Evolutionary conservation across 108 stramenopile species (phyloP), one percentile per base, ranked within the genome.

Genomic region (Pelagomonas calceolata): DNA sequence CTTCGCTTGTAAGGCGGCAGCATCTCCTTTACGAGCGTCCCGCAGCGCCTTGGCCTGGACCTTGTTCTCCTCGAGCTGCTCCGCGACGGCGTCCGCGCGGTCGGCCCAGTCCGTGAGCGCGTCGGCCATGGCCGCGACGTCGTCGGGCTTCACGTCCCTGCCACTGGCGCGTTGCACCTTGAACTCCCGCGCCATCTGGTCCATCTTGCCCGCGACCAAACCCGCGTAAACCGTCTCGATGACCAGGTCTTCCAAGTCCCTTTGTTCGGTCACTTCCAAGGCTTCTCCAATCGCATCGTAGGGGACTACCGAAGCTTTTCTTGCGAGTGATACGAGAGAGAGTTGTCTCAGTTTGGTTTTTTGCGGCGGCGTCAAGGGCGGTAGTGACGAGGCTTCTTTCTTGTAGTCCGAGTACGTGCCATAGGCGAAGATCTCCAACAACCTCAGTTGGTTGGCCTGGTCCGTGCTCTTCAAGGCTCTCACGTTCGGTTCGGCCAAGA

Each of bases 401-500:
- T 16, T 60, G 37, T 80, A 80, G 34, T 84, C 81, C 39, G 68
- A 64, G 34, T 73, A 82, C 26, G 81, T 81, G 10, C 83, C 83
- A 44, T 82, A 84, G 34, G 83, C 83, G 36, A 84, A 84, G 17
- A 82, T 34, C 70, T 81, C 83, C 43, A 84, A 66, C 14, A 79
- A 70, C 44, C 36, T 66, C 12, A 80, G 64, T 30, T 70, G 39
- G 12, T 74, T 74, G 78, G 78, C 75, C 36, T 81, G 79, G 26
- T 82, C 79, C 32, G 78, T 80, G 17, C 70, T 74, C 32, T 74
- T 74, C 37, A 79, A 70, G 77, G 78, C 60, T 67, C 82, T 79
- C 34, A 84, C 70, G 37, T 72, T 79, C 32, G 79, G 76, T 72
- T 82, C 75, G 30, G 76, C 65, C 46, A 84, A 36, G 34, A 84